Evolutionary conservation across 148 eudicot genomes (phyloP).

Genomic region (Diospyros lotus): DNA sequence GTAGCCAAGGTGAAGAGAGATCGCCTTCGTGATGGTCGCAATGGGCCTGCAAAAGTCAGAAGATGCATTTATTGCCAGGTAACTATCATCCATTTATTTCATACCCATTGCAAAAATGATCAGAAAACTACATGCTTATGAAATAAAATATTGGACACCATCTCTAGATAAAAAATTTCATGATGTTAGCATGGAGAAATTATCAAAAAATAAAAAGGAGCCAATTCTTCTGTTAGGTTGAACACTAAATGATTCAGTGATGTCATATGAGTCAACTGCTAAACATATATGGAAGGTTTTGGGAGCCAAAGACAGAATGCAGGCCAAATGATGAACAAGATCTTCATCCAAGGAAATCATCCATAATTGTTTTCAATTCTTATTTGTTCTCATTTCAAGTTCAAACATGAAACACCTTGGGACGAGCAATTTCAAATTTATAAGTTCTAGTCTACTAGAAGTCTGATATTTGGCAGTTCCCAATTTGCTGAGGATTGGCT

Average conservation of each 20-base stretch:
- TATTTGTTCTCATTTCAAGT: background rate
- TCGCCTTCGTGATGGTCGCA: slow-evolving; percentile 49
- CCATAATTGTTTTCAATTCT: background rate
- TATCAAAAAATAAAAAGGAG: background rate
- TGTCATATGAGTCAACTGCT: background rate
- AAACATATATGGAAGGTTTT: background rate
- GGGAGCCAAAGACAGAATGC: background rate
- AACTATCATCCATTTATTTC: background rate
- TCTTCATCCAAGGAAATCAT: background rate
- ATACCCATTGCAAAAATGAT: no score
- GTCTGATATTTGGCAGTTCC: background rate
- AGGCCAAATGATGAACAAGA: background rate
- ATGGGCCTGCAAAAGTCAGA: slow-evolving; percentile 32
- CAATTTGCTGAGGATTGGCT: background rate
- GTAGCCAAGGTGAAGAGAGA: slow-evolving; percentile 57
- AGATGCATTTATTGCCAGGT: background rate
- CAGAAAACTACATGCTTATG: no score
- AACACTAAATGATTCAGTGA: background rate
- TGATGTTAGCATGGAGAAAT: background rate
- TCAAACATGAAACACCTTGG: no score
- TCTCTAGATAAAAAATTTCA: background rate
- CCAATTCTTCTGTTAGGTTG: background rate
- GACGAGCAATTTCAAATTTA: no score
- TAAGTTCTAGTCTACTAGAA: background rate
- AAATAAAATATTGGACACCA: no score